Evolutionary conservation across 176 grass and related monocot genomes (phyloP), one percentile per base, ranked within the genome.

Genomic region (Chloris gayana): DNA sequence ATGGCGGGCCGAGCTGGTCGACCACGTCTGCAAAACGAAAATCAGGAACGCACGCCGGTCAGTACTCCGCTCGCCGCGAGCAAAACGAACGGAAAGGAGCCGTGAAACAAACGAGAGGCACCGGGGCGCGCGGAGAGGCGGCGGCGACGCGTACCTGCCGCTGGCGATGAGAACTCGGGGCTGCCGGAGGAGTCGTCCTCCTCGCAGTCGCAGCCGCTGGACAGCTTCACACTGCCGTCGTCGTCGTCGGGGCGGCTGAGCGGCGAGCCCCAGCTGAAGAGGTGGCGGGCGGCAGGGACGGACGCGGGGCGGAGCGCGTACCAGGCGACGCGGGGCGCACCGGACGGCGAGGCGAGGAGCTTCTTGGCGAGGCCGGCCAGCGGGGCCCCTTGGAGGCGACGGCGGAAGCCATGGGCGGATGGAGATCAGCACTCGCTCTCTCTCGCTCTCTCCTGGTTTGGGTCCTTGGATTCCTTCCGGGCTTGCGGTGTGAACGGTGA

Each of bases 391-490:
- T 84, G 50, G 38, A 67, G 69, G 64, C 83, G 57, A 91, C 88
- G 63, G 69, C 39, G 32, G 53, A 66, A 19, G 84, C 92, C 89
- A 94, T 94, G 49, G 61, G 37, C 42, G 33, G 46, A 62, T 50
- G 47, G 47, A 50, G 35, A 6, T 50, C 47, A 50, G 34, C n/a
- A 24, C 11, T 12, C 37, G 0, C 37, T 39, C 37, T 39, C 37
- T n/a, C n/a, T n/a, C n/a, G n/a, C n/a, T n/a, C n/a, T 3, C 62
- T 56, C 67, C 2, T 12, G 53, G 6, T 8, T 39, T 22, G 1
- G 35, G 9, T 14, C 14, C 34, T 4, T 41, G 41, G 42, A 46
- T 63, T 82, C 83, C 60, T 72, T 19, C 67, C 44, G 78, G 13
- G 79, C 67, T 72, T 19, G 73, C 44, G 78, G 13, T 29, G 25